A percentile compares a stretch with the other conserved stretches of the same genome.
Conservation (phyloP, 2,329 filamentous ascomycete species). For the Fusarium pilosicola region DNA sequence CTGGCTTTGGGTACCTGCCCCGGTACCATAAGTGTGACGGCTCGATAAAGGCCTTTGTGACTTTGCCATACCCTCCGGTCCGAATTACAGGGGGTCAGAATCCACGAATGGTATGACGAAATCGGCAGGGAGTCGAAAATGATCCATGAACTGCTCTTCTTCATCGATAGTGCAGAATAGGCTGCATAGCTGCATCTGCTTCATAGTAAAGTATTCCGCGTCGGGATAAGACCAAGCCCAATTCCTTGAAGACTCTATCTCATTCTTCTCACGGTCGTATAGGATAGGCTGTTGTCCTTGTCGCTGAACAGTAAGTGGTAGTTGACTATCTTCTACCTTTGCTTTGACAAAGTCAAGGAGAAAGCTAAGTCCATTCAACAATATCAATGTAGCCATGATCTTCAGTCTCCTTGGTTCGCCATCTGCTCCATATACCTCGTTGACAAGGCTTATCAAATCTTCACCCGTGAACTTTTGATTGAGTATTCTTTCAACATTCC, state of each 20-base stretch:
- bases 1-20: neutral
- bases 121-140: neutral
- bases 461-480: neutral
- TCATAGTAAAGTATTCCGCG: neutral
- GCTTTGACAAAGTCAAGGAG: neutral
- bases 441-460: neutral
- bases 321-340: neutral
- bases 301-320: neutral
- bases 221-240: neutral
- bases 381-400: neutral
- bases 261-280: neutral
- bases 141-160: neutral
- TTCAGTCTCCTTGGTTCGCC: neutral
- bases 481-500: neutral
- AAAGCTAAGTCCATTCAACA: neutral
- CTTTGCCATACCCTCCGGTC: neutral
- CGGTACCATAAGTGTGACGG: neutral
- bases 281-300: neutral
- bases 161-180: neutral
- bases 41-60: neutral
- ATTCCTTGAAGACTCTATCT: neutral
- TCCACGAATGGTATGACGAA: neutral
- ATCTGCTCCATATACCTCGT: neutral
- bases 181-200: neutral
- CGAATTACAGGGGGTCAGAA: neutral